These are phyloP conservation scores for Potentilla sterilis DNA, from an alignment of 306 rosid species.

Conservation along the genomic window DNA sequence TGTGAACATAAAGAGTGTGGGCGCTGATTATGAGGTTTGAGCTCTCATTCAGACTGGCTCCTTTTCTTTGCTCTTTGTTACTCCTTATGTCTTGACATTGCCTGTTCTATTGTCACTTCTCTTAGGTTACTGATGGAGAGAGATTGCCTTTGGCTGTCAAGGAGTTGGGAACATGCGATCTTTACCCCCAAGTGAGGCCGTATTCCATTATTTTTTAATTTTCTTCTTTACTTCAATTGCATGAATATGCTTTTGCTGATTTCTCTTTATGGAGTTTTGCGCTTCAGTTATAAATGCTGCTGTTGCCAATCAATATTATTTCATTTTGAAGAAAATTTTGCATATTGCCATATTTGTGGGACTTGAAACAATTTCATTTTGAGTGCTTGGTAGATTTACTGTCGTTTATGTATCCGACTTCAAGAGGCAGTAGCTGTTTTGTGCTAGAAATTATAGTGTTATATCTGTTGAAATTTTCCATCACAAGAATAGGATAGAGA, in stretches of 20 bases:
- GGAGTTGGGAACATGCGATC: slow-evolving; percentile 98
- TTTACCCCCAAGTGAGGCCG: slow-evolving; percentile 86
- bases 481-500: neutral
- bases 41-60: slow-evolving; percentile 16
- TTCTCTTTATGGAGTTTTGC: neutral
- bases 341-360: neutral
- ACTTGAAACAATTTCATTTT: neutral
- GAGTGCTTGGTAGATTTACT: neutral
- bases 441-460: neutral
- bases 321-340: neutral
- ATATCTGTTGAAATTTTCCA: neutral
- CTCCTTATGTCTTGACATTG: slow-evolving; percentile 14
- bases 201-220: neutral
- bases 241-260: neutral
- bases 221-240: slow-evolving; percentile 12
- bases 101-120: slow-evolving; percentile 21
- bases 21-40: slow-evolving; percentile 87
- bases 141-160: slow-evolving; percentile 91
- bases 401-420: neutral
- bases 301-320: neutral
- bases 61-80: slow-evolving; percentile 7
- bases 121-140: slow-evolving; percentile 94
- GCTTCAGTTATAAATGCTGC: neutral
- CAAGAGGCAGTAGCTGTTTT: neutral
- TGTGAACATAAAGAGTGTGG: slow-evolving; percentile 90